Percentiles rank a stretch among this genome's conserved stretches.
phyloP scores from a whole-genome alignment of 1,139 yeast species.

The Debaryomycetaceae sp. region DNA sequence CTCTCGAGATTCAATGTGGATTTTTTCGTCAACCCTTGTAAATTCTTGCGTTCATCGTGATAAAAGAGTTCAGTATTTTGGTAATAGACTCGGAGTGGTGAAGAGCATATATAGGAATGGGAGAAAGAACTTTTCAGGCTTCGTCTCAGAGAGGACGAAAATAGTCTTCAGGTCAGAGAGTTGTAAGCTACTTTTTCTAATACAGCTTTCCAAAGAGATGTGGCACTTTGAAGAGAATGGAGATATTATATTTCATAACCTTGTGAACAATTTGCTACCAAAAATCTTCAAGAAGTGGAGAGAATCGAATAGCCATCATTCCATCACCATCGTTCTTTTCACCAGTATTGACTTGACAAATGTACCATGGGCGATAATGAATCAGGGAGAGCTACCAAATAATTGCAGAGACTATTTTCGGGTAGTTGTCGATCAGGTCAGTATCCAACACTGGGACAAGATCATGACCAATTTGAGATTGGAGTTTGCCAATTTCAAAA shows the following conservation, averaged over 20 bases:
- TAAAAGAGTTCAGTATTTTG: constrained; percentile 63
- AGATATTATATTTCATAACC: constrained; percentile 87
- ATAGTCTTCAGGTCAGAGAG: constrained; percentile 87
- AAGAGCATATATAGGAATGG: constrained; percentile 72
- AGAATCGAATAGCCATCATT: constrained; percentile 80
- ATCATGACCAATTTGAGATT: constrained; percentile 84
- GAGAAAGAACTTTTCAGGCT: constrained; percentile 56
- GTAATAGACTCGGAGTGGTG: constrained; percentile 56
- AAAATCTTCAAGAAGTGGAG: constrained; percentile 88
- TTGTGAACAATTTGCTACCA: constrained; percentile 87
- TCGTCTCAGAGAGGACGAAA: constrained; percentile 71
- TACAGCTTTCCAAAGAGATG: constrained; percentile 93
- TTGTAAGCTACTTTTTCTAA: constrained; percentile 75
- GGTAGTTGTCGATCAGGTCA: constrained; percentile 94
- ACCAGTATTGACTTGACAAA: constrained; percentile 73
- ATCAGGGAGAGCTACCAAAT: constrained; percentile 70
- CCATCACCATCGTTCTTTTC: constrained; percentile 84
- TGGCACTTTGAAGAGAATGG: constrained; percentile 98
- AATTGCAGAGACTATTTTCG: constrained; percentile 78
- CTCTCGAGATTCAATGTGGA: constrained; percentile 94
- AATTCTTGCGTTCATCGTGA: constrained; percentile 64
- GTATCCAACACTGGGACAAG: constrained; percentile 81
- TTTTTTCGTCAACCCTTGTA: constrained; percentile 58
- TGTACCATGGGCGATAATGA: constrained; percentile 50
- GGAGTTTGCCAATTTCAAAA: constrained; percentile 80